phyloP scores from a whole-genome alignment of 805 yeast species.

The Candida broadrunensis region DNA sequence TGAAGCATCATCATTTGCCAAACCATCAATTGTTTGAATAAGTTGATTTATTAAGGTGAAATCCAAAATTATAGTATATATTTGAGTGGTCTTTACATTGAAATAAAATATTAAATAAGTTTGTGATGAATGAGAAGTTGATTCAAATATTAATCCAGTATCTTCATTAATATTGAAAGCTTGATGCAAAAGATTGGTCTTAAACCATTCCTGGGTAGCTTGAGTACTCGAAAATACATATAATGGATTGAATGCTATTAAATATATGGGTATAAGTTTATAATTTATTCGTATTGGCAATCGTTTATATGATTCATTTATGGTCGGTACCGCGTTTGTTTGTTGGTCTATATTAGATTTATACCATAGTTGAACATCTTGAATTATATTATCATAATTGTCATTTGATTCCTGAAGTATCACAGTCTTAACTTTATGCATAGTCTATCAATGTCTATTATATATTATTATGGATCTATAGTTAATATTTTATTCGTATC shows the following conservation, averaged over 20 bases:
- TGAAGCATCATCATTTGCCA: background rate
- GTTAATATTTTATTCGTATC: too few species aligned
- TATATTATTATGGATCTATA: too few species aligned
- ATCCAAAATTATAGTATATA: slow-evolving; percentile 5
- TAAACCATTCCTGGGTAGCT: slow-evolving; percentile 18
- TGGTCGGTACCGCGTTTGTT: background rate
- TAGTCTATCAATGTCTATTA: background rate
- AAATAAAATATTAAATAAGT: slow-evolving; percentile 22
- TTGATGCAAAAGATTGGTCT: slow-evolving; percentile 10
- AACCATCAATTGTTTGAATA: background rate
- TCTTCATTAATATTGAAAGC: slow-evolving; percentile 3
- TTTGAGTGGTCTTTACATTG: slow-evolving; percentile 6
- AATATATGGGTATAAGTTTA: slow-evolving; percentile 20
- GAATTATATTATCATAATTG: slow-evolving; percentile 6
- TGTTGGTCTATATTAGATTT: background rate
- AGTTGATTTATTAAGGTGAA: slow-evolving; percentile 1
- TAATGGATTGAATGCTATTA: slow-evolving; percentile 16
- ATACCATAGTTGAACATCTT: slow-evolving; percentile 22
- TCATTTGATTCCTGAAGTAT: background rate
- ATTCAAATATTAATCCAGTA: slow-evolving; percentile 18
- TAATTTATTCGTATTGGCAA: slow-evolving; percentile 13
- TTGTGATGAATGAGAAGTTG: slow-evolving; percentile 8
- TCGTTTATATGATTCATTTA: background rate
- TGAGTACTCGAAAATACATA: slow-evolving; percentile 18
- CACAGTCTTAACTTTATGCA: background rate